Evolutionary conservation across 495 filamentous ascomycete species (phyloP).

Genomic region (Hypoxylon rickii): DNA sequence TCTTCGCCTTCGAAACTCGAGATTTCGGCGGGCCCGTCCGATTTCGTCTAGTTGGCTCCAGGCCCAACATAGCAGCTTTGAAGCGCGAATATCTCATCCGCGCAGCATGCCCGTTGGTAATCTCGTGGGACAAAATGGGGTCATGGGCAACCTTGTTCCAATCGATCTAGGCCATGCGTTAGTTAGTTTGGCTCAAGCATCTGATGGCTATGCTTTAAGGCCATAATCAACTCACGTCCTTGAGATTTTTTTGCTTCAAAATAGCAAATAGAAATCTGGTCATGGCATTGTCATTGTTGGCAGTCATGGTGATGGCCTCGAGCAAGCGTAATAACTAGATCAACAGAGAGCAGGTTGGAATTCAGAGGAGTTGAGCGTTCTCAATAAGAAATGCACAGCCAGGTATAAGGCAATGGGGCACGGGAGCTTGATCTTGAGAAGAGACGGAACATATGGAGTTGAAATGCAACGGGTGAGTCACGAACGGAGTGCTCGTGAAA

Average conservation of each 20-base stretch:
- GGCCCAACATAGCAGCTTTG: constrained; percentile 46
- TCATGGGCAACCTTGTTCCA: constrained; percentile 70
- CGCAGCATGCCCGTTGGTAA: constrained; percentile 80
- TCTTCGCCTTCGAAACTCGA: constrained; percentile 48
- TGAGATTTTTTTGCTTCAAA: constrained; percentile 74
- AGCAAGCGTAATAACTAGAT: constrained; percentile 8
- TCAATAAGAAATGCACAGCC: constrained; percentile 39
- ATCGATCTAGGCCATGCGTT: constrained; percentile 59
- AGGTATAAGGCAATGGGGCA: constrained; percentile 24
- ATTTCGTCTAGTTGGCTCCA: constrained; percentile 48
- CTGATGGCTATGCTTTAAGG: background rate
- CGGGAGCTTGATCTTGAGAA: constrained; percentile 20
- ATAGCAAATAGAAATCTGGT: constrained; percentile 74
- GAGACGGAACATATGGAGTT: constrained; percentile 33
- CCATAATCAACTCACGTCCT: constrained; percentile 58
- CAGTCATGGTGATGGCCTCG: constrained; percentile 43
- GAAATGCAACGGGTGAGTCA: constrained; percentile 44
- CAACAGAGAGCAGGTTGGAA: background rate
- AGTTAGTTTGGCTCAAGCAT: constrained; percentile 1
- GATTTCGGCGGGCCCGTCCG: constrained; percentile 41
- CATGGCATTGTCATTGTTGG: constrained; percentile 56
- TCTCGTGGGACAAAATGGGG: constrained; percentile 56
- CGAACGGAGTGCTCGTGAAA: constrained; percentile 39
- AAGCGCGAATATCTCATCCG: constrained; percentile 82
- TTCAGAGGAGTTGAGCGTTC: constrained; percentile 19